These are phyloP conservation scores for Capsella bursapastoris DNA, from an alignment of 345 rosid genomes.

Conservation along the genomic window DNA sequence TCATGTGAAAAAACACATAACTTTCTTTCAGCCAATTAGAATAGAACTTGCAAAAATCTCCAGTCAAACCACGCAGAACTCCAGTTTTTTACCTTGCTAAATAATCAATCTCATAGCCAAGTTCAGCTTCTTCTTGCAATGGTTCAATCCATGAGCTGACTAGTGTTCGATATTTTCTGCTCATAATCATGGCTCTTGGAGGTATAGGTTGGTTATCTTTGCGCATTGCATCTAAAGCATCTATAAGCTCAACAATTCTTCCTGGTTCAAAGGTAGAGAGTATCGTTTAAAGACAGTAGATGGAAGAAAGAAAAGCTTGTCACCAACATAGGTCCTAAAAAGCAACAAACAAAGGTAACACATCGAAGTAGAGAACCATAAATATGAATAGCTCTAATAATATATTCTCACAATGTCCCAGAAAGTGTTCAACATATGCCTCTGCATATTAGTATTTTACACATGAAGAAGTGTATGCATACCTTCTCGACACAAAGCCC, in stretches of 20 bases:
- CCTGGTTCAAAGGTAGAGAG: constrained; percentile 61
- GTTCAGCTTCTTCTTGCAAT: constrained; percentile 95
- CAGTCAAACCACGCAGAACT: constrained; percentile 7
- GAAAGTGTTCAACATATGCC: constrained; percentile 7
- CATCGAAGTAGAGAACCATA: background rate
- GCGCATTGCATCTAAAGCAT: constrained; percentile 88
- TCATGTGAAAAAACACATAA: background rate
- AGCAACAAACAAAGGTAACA: constrained; percentile 5
- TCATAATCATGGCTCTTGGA: constrained; percentile 89
- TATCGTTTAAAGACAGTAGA: constrained; percentile 8
- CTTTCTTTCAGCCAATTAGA: constrained; percentile 21
- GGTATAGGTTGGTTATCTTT: constrained; percentile 86
- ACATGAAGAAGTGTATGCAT: constrained; percentile 28
- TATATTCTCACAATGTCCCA: constrained; percentile 5
- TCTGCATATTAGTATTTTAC: constrained; percentile 6
- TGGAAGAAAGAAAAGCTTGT: constrained; percentile 2
- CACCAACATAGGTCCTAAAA: constrained; percentile 5
- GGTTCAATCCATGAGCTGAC: constrained; percentile 99
- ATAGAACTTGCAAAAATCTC: constrained; percentile 18
- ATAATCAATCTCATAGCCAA: constrained; percentile 88
- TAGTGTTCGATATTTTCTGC: constrained; percentile 88
- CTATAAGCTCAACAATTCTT: constrained; percentile 82
- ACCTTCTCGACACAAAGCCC: constrained; percentile 98
- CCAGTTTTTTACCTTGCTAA: constrained; percentile 67
- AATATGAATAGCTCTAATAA: constrained; percentile 2